Conservation (phyloP, 352 stramenopile species). For the Phytopythium litorale region DNA sequence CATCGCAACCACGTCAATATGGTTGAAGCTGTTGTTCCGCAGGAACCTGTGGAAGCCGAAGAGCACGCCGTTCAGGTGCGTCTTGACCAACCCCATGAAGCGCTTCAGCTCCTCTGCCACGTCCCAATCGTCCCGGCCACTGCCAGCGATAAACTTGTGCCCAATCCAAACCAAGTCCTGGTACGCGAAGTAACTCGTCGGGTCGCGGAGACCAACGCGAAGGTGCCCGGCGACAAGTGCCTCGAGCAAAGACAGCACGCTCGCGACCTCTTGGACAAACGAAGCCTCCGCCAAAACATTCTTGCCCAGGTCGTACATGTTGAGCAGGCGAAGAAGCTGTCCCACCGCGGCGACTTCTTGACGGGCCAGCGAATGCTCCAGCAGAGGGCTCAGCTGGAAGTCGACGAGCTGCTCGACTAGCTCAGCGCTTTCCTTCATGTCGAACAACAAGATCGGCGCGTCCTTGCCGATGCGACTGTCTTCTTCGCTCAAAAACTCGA, state of each 20-base stretch:
- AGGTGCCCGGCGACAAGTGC: conserved; percentile 51
- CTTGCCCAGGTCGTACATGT: conserved; percentile 32
- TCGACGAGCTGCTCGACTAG: conserved; percentile 68
- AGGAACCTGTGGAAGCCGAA: conserved; percentile 78
- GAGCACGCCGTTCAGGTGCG: conserved; percentile 60
- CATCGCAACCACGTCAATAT: conserved; percentile 64
- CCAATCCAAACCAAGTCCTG: conserved; percentile 87
- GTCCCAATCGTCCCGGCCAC: conserved; percentile 11
- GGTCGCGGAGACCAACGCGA: conserved; percentile 50
- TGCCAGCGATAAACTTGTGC: conserved; percentile 37
- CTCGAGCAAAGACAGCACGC: conserved; percentile 42
- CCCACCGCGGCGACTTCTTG: conserved; percentile 63
- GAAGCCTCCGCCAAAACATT: neutral
- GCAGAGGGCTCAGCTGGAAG: conserved; percentile 74
- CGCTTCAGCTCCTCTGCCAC: conserved; percentile 29
- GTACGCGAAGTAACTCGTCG: conserved; percentile 67
- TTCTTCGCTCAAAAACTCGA: conserved; percentile 51
- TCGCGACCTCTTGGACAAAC: conserved; percentile 21
- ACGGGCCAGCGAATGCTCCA: conserved; percentile 61
- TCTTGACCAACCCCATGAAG: conserved; percentile 54
- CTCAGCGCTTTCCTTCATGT: conserved; percentile 66
- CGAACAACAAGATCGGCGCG: conserved; percentile 76
- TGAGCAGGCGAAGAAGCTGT: conserved; percentile 52
- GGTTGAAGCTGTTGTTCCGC: conserved; percentile 76
- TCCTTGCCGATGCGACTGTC: conserved; percentile 66